These are phyloP conservation scores for Suillus variegatus DNA, from an alignment of 768 basidiomycete genomes.

Conservation along the genomic window DNA sequence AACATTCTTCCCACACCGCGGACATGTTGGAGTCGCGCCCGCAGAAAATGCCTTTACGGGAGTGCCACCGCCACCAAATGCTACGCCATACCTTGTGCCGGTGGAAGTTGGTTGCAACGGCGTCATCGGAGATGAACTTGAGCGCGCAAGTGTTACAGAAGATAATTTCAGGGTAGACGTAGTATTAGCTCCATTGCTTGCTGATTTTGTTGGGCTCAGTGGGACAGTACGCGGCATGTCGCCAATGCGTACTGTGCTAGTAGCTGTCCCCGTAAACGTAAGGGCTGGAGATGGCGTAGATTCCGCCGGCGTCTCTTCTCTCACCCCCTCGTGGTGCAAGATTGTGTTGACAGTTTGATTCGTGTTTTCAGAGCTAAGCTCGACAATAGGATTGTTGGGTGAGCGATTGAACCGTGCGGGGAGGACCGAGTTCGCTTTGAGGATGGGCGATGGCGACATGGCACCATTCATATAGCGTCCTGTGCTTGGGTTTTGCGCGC, in stretches of 20 bases:
- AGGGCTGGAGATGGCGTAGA: slow-evolving; percentile 11
- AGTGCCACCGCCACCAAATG: slow-evolving; percentile 44
- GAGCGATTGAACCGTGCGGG: slow-evolving; percentile 38
- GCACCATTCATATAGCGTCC: slow-evolving; percentile 13
- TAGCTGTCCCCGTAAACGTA: slow-evolving; percentile 32
- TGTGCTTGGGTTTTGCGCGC: slow-evolving; percentile 27
- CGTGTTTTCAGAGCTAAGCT: slow-evolving; percentile 22
- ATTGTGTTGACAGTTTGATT: slow-evolving; percentile 10
- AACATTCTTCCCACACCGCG: slow-evolving; percentile 71
- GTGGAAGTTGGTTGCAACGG: slow-evolving; percentile 49
- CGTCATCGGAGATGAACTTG: slow-evolving; percentile 5
- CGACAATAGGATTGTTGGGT: slow-evolving; percentile 16
- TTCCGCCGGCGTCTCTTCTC: slow-evolving; percentile 28
- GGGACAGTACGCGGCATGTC: slow-evolving; percentile 57
- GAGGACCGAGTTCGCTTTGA: slow-evolving; percentile 43
- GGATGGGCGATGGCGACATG: slow-evolving; percentile 29
- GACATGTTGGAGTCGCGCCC: slow-evolving; percentile 61
- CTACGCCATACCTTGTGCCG: slow-evolving; percentile 68
- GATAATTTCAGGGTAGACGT: slow-evolving; percentile 12
- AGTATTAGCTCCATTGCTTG: not conserved
- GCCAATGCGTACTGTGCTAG: slow-evolving; percentile 48
- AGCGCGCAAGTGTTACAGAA: slow-evolving; percentile 6
- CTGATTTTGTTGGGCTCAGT: slow-evolving; percentile 40
- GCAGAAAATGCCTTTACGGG: slow-evolving; percentile 43
- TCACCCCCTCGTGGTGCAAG: slow-evolving; percentile 21